These are phyloP conservation scores for Blastobotrys parvus DNA, from an alignment of 805 yeast species.

Conservation along the genomic window DNA sequence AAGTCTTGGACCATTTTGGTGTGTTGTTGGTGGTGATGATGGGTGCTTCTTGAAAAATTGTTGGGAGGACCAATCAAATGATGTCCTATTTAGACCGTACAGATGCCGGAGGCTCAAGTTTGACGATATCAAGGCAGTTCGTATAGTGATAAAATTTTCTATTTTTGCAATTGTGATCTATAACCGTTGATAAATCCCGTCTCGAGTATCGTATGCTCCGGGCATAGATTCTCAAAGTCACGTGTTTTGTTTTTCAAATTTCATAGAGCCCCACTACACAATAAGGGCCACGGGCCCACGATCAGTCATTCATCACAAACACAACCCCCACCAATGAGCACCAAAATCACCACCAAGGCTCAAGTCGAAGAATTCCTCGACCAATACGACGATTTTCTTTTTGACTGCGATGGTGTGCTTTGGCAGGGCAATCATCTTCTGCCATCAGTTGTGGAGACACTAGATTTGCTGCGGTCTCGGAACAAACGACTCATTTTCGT, in stretches of 20 bases:
- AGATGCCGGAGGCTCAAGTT: not conserved
- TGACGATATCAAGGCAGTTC: too few species aligned
- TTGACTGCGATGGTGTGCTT: constrained; percentile 96
- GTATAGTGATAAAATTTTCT: too few species aligned
- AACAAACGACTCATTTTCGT: constrained; percentile 78
- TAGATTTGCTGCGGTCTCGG: constrained; percentile 43
- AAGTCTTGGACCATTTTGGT: constrained; percentile 51
- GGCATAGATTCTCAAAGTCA: too few species aligned
- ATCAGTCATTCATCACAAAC: too few species aligned
- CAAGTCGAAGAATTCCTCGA: constrained; percentile 41
- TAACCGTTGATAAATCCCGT: too few species aligned
- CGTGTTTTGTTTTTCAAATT: too few species aligned
- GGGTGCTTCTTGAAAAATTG: too few species aligned
- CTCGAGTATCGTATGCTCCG: too few species aligned
- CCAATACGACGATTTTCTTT: constrained; percentile 74
- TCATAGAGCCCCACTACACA: too few species aligned
- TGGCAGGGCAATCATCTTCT: constrained; percentile 84
- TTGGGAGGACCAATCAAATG: constrained; percentile 1
- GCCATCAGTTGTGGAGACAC: constrained; percentile 71
- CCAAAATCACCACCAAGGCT: constrained; percentile 19
- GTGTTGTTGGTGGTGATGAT: constrained; percentile 4
- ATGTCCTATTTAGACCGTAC: not conserved
- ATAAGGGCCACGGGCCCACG: too few species aligned
- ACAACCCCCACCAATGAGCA: too few species aligned
- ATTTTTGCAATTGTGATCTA: too few species aligned